Base-by-base conservation (phyloP, 164 flowering plant species). In the Vitis rotundifolia region DNA sequence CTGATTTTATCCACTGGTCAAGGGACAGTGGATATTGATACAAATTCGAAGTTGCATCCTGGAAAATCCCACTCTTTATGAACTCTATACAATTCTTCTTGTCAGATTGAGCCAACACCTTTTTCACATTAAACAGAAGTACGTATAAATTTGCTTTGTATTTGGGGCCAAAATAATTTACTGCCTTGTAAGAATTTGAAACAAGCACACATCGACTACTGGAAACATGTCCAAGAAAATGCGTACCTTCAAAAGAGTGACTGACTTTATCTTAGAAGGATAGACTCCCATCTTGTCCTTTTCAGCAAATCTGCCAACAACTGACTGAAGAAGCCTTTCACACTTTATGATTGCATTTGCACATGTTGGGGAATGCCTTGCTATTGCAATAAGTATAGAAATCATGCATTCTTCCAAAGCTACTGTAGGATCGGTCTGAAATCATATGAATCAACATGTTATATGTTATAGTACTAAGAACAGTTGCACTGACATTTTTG, bases 361-460 rank as follows among this genome's bases (percentile, higher is more conserved):
- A 82, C 88, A 85, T 47, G 83, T 77, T 49, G 92, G 91, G 37
- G 99, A 93, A 85, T 93, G 98, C 79, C 99, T 87, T 59, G 93
- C 94, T 58, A 96, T 71, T 44, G 87, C 93, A 78, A 85, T 75
- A 28, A 90, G 87, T 69, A 91, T 77, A 61, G 97, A 81, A 52
- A 91, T 56, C 57, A 91, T 66, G 77, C 78, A 79, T 70, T 95
- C 98, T 79, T 90, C 97, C 78, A 91, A 72, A 65, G 82, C 84
- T 1, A 73, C 80, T 22, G 84, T 26, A 68, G 84, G 90, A 55
- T 90, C 80, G 49, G 84, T 77, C 99, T 95, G 90, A 73, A 72
- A 76, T 28, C 73, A 81, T 71, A 65, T 9, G 68, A 54, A 67
- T 47, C 29, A 66, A 68, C 49, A 76, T 5, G 47, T 16, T 26